Evolutionary conservation across 768 basidiomycete genomes (phyloP).

Genomic region (Mycena leptocephala): DNA sequence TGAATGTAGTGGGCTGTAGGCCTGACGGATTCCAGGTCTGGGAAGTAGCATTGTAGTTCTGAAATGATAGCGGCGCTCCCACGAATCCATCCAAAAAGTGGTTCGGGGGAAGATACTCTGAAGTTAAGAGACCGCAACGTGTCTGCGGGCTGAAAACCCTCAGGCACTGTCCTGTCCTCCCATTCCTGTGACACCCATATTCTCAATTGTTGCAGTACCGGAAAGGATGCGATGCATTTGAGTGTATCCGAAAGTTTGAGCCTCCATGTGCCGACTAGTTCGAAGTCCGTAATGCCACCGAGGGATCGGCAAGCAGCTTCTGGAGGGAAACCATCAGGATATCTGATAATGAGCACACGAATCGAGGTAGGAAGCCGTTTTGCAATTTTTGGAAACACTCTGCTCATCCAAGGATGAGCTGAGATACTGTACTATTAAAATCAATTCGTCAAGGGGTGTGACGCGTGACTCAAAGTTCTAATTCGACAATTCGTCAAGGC

Average conservation of each 20-base stretch:
- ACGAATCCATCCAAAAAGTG: not conserved
- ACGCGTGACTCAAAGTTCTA: too few relatives aligned
- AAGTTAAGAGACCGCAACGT: not conserved
- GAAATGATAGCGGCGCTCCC: not conserved
- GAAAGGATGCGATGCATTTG: not conserved
- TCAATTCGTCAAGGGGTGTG: too few relatives aligned
- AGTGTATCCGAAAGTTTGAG: not conserved
- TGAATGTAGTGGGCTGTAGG: not conserved
- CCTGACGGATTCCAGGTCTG: not conserved
- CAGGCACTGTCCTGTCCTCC: not conserved
- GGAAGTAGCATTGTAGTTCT: not conserved
- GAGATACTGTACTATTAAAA: too few relatives aligned
- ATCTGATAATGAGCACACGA: not conserved
- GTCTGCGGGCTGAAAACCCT: not conserved
- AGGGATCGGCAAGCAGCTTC: not conserved
- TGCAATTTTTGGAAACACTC: not conserved
- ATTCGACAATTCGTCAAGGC: too few relatives aligned
- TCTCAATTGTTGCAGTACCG: not conserved
- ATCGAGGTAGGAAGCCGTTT: not conserved
- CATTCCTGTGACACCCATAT: not conserved
- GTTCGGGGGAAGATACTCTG: not conserved
- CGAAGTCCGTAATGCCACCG: not conserved
- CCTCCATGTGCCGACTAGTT: not conserved
- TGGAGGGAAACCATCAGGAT: not conserved
- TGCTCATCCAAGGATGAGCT: slow-evolving; percentile 12